A percentile compares a stretch with the other conserved stretches of the same genome.
phyloP scores from a whole-genome alignment of 768 basidiomycete genomes.

The Clitopilus passeckerianus region DNA sequence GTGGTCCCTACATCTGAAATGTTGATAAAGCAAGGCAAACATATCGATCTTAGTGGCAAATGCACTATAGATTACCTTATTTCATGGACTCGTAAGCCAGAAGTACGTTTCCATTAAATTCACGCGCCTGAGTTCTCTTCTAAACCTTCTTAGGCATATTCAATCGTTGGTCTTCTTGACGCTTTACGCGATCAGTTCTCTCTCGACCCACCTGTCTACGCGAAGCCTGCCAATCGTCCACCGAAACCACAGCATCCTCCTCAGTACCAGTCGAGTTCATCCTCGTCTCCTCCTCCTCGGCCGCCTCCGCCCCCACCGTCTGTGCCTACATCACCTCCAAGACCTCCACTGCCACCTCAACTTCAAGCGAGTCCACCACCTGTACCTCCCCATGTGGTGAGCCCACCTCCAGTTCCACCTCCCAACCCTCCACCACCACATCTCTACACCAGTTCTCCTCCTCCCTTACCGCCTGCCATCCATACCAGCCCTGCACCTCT shows the following conservation, averaged over 20 bases:
- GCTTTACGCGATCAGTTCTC: conserved; percentile 84
- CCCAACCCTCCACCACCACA: conserved; percentile 6
- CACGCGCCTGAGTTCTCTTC: not conserved
- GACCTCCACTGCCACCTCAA: not conserved
- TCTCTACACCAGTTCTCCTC: not conserved
- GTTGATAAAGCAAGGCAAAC: conserved; percentile 73
- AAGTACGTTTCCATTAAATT: conserved; percentile 45
- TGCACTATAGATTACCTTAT: conserved; percentile 66
- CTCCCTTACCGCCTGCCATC: not conserved
- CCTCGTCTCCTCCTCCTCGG: conserved; percentile 6
- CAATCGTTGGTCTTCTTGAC: conserved; percentile 48
- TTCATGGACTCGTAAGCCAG: conserved; percentile 78
- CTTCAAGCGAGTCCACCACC: not conserved
- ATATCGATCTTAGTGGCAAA: conserved; percentile 78
- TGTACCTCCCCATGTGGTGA: not conserved
- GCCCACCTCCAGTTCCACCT: conserved; percentile 10
- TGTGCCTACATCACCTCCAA: conserved; percentile 1
- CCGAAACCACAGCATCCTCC: conserved; percentile 6
- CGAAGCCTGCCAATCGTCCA: conserved; percentile 53
- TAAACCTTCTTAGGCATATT: conserved; percentile 7
- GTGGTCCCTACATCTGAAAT: conserved; percentile 91
- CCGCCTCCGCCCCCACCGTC: conserved; percentile 11
- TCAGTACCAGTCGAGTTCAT: conserved; percentile 3
- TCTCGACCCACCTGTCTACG: conserved; percentile 81
- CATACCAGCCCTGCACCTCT: conserved; percentile 9